Evolutionary conservation across 495 filamentous ascomycete species (phyloP), one percentile per base, ranked within the genome.

Genomic region (Cairneyella variabilis): DNA sequence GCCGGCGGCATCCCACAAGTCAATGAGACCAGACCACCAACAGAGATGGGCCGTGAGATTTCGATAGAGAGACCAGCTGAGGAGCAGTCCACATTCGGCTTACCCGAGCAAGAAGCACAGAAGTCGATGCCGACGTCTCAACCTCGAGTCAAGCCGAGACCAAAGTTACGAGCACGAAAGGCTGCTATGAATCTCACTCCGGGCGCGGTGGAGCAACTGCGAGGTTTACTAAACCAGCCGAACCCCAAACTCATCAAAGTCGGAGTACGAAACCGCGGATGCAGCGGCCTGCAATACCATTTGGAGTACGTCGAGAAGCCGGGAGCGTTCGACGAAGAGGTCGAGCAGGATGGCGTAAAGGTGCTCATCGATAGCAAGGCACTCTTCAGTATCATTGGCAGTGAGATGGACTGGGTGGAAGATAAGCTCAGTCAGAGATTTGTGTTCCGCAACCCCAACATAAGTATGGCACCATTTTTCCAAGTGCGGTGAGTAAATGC

Each of bases 361-460:
- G 95, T 98, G 27, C 63, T 98, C 69, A 89, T 98, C 48, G 93
- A 98, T 71, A 91, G 87, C 71, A 97, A 96, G 71, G 93, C 93
- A 54, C 72, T 98, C 53, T 93, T 98, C 61, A 96, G 89, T 65
- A 96, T 98, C 38, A 96, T 98, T 66, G 93, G 95, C 8, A 96
- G 88, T 61, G 93, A 97, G 76, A 98, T 98, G 93, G 93, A 98
- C 65, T 98, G 91, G 92, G 80, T 92, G 2, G 91, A 97, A 70
- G 95, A 97, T 62, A 95, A 92, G 69, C 66, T 98, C 61, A 95
- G 82, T 65, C 77, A 85, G 64, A 75, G 86, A 61, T 98, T 98
- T 73, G 83, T 96, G 54, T 98, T 98, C 70, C 82, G 82, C 64
- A 98, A 98, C 70, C 93, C 93, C 26, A 98, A 98, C 66, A 97